phyloP scores from a whole-genome alignment of 768 basidiomycete genomes.

The Tremella mesenterica region DNA sequence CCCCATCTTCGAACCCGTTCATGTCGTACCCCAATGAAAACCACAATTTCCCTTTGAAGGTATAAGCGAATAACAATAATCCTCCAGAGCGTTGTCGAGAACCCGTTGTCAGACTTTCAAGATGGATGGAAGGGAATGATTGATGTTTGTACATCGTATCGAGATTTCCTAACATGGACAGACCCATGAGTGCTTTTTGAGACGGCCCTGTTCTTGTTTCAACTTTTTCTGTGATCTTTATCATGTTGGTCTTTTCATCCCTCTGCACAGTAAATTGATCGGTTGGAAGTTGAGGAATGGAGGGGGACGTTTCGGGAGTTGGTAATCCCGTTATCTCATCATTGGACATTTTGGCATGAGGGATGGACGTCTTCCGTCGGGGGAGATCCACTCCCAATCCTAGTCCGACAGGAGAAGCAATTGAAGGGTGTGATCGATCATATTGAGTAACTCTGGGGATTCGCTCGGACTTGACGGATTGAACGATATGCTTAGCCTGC shows the following conservation, averaged over 20 bases:
- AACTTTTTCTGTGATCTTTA: constrained; percentile 53
- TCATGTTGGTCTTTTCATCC: constrained; percentile 48
- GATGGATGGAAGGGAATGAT: constrained; percentile 52
- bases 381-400: constrained; percentile 10
- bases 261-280: neutral
- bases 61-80: constrained; percentile 66
- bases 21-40: constrained; percentile 70
- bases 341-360: neutral
- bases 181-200: constrained; percentile 52
- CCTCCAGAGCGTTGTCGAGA: constrained; percentile 69
- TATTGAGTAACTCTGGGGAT: neutral
- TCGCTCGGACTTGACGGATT: neutral
- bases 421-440: neutral
- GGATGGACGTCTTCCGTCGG: neutral
- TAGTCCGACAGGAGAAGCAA: neutral
- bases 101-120: constrained; percentile 71
- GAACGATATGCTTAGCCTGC: neutral
- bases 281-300: neutral
- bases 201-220: no score
- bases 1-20: constrained; percentile 60
- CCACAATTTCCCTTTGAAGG: constrained; percentile 59
- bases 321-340: no score
- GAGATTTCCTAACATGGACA: constrained; percentile 76
- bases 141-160: constrained; percentile 71
- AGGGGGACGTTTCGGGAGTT: neutral